A percentile compares a stretch with the other conserved stretches of the same genome.
phyloP scores from a whole-genome alignment of 768 basidiomycete species.

The Boletus vermiculosoides region DNA sequence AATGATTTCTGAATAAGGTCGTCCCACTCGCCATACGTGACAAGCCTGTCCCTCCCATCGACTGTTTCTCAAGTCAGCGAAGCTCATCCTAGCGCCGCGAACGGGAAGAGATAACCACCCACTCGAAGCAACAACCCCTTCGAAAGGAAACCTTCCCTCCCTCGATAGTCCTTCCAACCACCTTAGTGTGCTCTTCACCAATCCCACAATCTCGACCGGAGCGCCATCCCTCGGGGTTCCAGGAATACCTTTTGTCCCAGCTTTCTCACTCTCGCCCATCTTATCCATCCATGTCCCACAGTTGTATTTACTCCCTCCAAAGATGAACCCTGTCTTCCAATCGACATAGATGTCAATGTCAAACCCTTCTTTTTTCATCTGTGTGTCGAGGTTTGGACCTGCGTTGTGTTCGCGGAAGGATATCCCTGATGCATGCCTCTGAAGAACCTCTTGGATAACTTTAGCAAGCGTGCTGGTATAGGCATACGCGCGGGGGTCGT shows the following conservation, averaged over 20 bases:
- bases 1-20: constrained; percentile 83
- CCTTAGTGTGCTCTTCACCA: constrained; percentile 87
- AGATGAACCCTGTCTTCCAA: constrained; percentile 89
- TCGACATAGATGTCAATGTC: constrained; percentile 93
- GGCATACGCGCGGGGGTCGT: constrained; percentile 80
- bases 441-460: constrained; percentile 93
- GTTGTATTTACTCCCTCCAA: constrained; percentile 82
- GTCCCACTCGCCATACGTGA: constrained; percentile 91
- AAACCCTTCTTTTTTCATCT: constrained; percentile 93
- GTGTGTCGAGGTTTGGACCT: constrained; percentile 94
- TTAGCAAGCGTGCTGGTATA: constrained; percentile 87
- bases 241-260: constrained; percentile 93
- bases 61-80: constrained; percentile 43
- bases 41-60: constrained; percentile 58
- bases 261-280: constrained; percentile 91
- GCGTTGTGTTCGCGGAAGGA: constrained; percentile 96
- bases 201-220: constrained; percentile 91
- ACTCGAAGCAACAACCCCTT: constrained; percentile 83
- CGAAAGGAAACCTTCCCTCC: constrained; percentile 78
- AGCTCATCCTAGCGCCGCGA: background rate
- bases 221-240: constrained; percentile 96
- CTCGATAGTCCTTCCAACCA: constrained; percentile 76
- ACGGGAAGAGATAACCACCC: constrained; percentile 31
- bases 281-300: constrained; percentile 99
- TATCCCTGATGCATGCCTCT: constrained; percentile 91